These are phyloP conservation scores for Phaffia tasmanica DNA, from an alignment of 768 basidiomycete species.

Conservation along the genomic window DNA sequence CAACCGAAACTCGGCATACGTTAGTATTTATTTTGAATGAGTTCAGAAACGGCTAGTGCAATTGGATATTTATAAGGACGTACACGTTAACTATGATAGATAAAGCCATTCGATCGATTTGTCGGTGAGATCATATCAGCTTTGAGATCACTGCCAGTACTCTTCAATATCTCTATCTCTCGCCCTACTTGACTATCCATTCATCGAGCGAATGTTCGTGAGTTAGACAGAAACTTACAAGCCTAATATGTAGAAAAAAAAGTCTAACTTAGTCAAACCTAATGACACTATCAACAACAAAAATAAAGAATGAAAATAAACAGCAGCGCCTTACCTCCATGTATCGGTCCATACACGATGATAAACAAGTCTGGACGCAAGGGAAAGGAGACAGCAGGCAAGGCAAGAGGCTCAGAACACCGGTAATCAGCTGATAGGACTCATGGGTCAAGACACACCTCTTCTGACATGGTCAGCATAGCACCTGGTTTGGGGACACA, in stretches of 20 bases:
- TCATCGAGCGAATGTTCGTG: not conserved
- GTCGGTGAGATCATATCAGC: no score
- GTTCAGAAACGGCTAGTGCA: slow-evolving; percentile 38
- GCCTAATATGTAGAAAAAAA: not conserved
- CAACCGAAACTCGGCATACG: not conserved
- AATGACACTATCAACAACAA: not conserved
- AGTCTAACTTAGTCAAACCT: not conserved
- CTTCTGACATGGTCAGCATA: slow-evolving; percentile 58
- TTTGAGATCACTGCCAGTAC: no score
- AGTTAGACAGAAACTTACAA: slow-evolving; percentile 2
- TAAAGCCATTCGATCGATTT: no score
- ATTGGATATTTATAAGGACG: slow-evolving; percentile 38
- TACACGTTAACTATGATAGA: not conserved
- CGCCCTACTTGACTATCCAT: not conserved
- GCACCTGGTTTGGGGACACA: slow-evolving; percentile 65
- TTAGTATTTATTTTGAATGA: not conserved
- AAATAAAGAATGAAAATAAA: not conserved
- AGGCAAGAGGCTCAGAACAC: not conserved
- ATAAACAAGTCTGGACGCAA: slow-evolving; percentile 54
- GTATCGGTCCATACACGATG: slow-evolving; percentile 67
- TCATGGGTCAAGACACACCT: slow-evolving; percentile 43
- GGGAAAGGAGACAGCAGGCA: not conserved
- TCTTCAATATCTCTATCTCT: no score
- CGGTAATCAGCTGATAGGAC: not conserved
- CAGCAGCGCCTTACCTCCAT: slow-evolving; percentile 77